Evolutionary conservation across 2,329 filamentous ascomycete genomes (phyloP).

Genomic region (Paraphaeosphaeria minitans): DNA sequence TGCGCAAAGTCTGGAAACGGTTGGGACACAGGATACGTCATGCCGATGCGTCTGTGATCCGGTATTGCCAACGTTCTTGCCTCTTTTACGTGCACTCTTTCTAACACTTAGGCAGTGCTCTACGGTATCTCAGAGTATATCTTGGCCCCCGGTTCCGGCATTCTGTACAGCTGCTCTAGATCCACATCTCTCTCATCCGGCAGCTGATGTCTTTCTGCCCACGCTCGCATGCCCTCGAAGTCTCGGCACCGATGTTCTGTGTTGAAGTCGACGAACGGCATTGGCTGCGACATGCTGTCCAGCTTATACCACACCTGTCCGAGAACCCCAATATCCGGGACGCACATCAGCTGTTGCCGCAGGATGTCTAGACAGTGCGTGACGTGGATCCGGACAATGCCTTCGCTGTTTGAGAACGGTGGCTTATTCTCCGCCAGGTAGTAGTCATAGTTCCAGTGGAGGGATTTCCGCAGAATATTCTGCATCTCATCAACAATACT

Average conservation of each 20-base stretch:
- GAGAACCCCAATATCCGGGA: constrained; percentile 63
- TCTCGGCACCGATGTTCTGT: constrained; percentile 65
- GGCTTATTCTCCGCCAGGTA: constrained; percentile 58
- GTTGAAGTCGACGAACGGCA: constrained; percentile 66
- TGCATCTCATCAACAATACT: constrained; percentile 29
- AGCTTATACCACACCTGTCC: constrained; percentile 65
- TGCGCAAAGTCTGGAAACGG: neutral
- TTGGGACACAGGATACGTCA: neutral
- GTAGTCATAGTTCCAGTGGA: constrained; percentile 65
- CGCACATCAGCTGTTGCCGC: constrained; percentile 68
- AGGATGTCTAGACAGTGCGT: constrained; percentile 66
- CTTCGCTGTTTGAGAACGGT: constrained; percentile 62
- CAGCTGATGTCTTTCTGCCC: constrained; percentile 61
- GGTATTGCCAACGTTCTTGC: neutral
- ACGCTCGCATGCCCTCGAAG: constrained; percentile 59
- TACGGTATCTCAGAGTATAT: constrained; percentile 39
- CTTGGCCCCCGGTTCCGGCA: constrained; percentile 42
- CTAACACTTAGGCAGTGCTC: neutral
- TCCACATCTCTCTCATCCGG: constrained; percentile 47
- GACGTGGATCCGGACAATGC: constrained; percentile 61
- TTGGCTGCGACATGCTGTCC: constrained; percentile 48
- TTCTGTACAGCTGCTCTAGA: constrained; percentile 51
- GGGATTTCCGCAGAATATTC: constrained; percentile 64
- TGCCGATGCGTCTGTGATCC: neutral
- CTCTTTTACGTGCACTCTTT: neutral